A percentile compares a stretch with the other conserved stretches of the same genome.
phyloP scores from a whole-genome alignment of 306 rosid genomes.

The Malus fusca region DNA sequence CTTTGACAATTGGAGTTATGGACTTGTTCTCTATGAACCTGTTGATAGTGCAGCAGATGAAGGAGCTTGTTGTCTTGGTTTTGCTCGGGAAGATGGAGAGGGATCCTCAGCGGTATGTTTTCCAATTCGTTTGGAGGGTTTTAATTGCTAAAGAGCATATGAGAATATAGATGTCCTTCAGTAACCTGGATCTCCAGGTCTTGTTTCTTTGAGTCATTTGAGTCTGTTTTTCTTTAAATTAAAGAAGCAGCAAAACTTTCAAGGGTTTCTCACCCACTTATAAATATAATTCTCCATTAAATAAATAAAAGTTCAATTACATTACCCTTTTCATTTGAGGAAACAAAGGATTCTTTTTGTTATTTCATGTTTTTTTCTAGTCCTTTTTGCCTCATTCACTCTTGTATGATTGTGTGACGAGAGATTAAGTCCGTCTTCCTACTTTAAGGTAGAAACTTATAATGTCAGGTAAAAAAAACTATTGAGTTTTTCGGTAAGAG shows the following conservation, averaged over 20 bases:
- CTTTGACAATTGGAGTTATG: slow-evolving; percentile 16
- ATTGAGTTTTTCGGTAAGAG: neutral
- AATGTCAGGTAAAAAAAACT: neutral
- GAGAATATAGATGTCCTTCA: neutral
- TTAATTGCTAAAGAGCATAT: neutral
- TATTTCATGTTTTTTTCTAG: neutral
- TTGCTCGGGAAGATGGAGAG: slow-evolving; percentile 4
- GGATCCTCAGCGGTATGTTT: slow-evolving; percentile 2
- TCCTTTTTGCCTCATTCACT: neutral
- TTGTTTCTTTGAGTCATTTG: neutral
- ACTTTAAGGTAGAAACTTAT: neutral
- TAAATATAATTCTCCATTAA: neutral
- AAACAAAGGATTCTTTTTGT: neutral
- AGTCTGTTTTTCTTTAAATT: slow-evolving; percentile 10
- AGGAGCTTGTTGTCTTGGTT: slow-evolving; percentile 3
- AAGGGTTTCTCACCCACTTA: slow-evolving; percentile 14
- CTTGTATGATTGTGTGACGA: neutral
- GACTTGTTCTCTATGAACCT: slow-evolving; percentile 2
- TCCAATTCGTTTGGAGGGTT: neutral
- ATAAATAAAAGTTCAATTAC: neutral
- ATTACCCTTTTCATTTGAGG: neutral
- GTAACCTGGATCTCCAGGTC: neutral
- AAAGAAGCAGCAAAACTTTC: slow-evolving; percentile 14
- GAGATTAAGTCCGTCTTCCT: neutral
- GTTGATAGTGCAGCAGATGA: slow-evolving; percentile 5